Base-by-base conservation (phyloP, 805 yeast species). In the Citeromyces nyonsensis region DNA sequence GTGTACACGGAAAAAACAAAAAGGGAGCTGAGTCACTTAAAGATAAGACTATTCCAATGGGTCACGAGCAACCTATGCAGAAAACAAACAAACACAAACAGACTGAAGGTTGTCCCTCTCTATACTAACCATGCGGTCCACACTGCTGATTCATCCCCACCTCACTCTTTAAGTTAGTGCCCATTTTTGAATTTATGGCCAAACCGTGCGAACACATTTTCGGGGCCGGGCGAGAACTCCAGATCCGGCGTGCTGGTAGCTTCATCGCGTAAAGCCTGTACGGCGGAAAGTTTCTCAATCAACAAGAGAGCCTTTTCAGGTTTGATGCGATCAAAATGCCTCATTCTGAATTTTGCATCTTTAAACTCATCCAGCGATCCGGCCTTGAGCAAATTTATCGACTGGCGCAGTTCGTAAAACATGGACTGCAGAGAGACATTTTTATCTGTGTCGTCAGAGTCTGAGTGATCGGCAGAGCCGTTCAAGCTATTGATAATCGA, bases 371-470 rank as follows among this genome's bases (percentile, higher is more conserved):
- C 81, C 36, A 68, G 56, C 38, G 69, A 66, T 10, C 80, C 82
- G 14, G 67, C 61, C 40, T 70, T 65, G 40, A 91, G 57, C 36
- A 88, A 55, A 38, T 77, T 76, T 20, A 88, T 72, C 35, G 79
- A 69, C 55, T 88, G 96, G 40, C 85, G 67, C 35, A 86, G 63
- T 44, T 81, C 91, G 5, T 73, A 63, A 41, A 84, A 79, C 30
- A 88, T 79, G 7, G 84, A 72, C 37, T 74, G 73, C 29, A 82
- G 55, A 1, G 82, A 72, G 28, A 64, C 68, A 15, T 11, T 33
- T 39, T 6, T 44, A 49, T 12, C 33, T 34, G 14, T 38, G 37
- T 1, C 44, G 41, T 36, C 41, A 33, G 35, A 43, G 38, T 31
- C 42, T 35, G 34, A 30, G 18, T 36, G 34, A n/a, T 24, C 26